These are phyloP conservation scores for Pilasporangium apinafurcum DNA, from an alignment of 352 stramenopile genomes.

Conservation along the genomic window DNA sequence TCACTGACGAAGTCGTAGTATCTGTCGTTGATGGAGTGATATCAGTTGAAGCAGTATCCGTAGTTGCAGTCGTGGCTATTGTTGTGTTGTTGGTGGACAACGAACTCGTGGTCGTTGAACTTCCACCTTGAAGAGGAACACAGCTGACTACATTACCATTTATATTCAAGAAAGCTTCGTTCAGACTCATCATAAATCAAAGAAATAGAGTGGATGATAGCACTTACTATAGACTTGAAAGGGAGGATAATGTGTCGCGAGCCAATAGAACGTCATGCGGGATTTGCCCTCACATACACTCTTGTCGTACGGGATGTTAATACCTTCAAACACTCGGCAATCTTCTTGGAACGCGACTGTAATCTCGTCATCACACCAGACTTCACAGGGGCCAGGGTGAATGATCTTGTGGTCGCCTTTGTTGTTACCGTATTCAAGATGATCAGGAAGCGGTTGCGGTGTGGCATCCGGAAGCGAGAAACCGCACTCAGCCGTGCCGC, in stretches of 20 bases:
- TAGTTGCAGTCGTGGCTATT: too few relatives aligned
- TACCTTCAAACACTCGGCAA: conserved; percentile 4
- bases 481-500: conserved; percentile 3
- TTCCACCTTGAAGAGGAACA: too few relatives aligned
- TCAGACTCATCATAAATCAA: too few relatives aligned
- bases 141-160: too few relatives aligned
- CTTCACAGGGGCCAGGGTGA: conserved; percentile 6
- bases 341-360: conserved; percentile 6
- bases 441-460: conserved; percentile 4
- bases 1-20: too few relatives aligned
- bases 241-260: conserved; percentile 4
- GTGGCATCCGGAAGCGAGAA: conserved; percentile 5
- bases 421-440: conserved; percentile 1
- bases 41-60: too few relatives aligned
- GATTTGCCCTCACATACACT: conserved; percentile 8
- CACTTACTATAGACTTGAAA: conserved; percentile 13
- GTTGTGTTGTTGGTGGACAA: too few relatives aligned
- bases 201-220: too few relatives aligned
- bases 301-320: conserved; percentile 7
- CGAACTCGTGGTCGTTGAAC: too few relatives aligned
- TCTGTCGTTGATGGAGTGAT: too few relatives aligned
- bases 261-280: conserved; percentile 12
- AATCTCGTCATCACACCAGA: conserved; percentile 8
- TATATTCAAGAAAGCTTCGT: too few relatives aligned
- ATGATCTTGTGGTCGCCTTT: not conserved